These are phyloP conservation scores for Hibiscus syriacus DNA, from an alignment of 345 rosid species.

Conservation along the genomic window DNA sequence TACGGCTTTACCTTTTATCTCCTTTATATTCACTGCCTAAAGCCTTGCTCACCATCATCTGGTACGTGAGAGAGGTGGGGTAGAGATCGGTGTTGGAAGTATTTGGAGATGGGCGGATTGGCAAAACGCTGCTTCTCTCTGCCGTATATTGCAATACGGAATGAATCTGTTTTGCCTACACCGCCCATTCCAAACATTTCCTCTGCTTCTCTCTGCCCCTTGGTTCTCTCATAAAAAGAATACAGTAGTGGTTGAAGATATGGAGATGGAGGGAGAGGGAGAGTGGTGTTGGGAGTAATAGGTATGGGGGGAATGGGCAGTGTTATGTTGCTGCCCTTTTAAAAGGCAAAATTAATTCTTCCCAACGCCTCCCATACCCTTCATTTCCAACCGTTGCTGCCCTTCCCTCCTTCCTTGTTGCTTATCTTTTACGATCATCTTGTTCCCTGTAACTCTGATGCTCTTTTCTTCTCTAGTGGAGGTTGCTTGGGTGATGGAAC, in stretches of 20 bases:
- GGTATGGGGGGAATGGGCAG: constrained; percentile 20
- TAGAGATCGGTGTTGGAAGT: background rate
- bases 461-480: no score
- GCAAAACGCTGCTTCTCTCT: background rate
- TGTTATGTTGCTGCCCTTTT: background rate
- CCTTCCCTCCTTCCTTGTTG: background rate
- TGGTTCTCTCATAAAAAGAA: background rate
- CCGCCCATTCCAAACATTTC: constrained; percentile 20
- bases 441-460: no score
- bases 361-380: constrained; percentile 22
- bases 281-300: constrained; percentile 9
- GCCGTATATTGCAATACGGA: background rate
- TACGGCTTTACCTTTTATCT: no score
- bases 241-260: no score
- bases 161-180: background rate
- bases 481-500: no score
- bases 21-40: background rate
- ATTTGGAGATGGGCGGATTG: constrained; percentile 15
- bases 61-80: background rate
- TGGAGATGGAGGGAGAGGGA: background rate
- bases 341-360: background rate
- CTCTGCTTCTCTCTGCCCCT: constrained; percentile 14
- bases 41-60: background rate
- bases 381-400: constrained; percentile 9
- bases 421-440: no score